Evolutionary conservation across 2,329 filamentous ascomycete genomes (phyloP), one percentile per base, ranked within the genome.

Genomic region (Aciculosporium take): DNA sequence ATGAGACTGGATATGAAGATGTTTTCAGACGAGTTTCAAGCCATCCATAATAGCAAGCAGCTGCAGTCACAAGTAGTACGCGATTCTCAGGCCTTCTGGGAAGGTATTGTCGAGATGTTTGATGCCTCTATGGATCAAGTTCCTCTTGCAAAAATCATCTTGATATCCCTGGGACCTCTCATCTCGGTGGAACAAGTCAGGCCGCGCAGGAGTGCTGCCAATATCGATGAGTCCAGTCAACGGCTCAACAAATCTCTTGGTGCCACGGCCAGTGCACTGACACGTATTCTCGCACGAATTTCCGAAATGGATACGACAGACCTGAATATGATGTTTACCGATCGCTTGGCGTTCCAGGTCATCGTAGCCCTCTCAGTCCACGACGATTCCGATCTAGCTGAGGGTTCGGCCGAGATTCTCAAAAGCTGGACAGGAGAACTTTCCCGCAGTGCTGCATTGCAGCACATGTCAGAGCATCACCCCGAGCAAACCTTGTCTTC

Each of bases 321-420:
- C 44, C 66, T 96, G 31, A 72, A 78, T 43, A 65, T 72, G 20
- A 63, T 96, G 9, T 85, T 84, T 52, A 68, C 74, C 40, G 76
- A 81, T 43, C 71, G 74, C 17, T 65, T 76, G 32, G 79, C 79
- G 6, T 81, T 84, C 45, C 77, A 80, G 48, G 76, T 84, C 29
- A 71, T 94, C 32, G 76, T 94, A 35, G 80, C 81, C 4, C 72
- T 85, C 15, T 74, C 95, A 6, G 78, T 95, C 42, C 87, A 87
- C 33, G 84, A 85, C 13, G 81, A 93, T 49, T 68, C 82, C 42
- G 72, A 79, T 44, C 79, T 91, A 27, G 86, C 85, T 46, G 81
- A 88, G 55, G 81, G 84, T 13, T 80, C 84, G 1, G 74, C 88
- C 6, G 82, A 87, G 49, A 66, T 96, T 23, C 72, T 96, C 48